Conservation (phyloP, 305 asterid species). For the Petunia hybrid region DNA sequence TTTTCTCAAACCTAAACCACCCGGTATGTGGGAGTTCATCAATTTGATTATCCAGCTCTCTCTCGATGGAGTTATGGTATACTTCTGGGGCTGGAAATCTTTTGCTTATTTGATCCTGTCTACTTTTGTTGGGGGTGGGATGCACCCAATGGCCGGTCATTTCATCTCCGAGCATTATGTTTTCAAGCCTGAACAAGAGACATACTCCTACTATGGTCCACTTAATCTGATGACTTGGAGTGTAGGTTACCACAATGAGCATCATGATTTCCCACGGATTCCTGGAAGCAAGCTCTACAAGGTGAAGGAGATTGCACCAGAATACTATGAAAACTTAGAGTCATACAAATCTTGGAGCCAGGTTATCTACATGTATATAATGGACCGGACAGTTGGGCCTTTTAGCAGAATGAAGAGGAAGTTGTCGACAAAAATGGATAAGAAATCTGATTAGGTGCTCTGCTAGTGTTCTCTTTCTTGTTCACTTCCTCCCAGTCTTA, state of each 20-base stretch:
- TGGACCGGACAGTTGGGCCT: slow-evolving; percentile 79
- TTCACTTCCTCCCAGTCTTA: not conserved
- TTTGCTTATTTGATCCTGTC: slow-evolving; percentile 77
- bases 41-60: slow-evolving; percentile 64
- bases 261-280: slow-evolving; percentile 93
- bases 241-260: slow-evolving; percentile 92
- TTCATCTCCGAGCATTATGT: slow-evolving; percentile 88
- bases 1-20: slow-evolving; percentile 89
- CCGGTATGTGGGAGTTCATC: slow-evolving; percentile 83
- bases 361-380: slow-evolving; percentile 75
- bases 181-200: slow-evolving; percentile 75
- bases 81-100: slow-evolving; percentile 79
- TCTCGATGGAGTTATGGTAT: slow-evolving; percentile 64
- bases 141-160: slow-evolving; percentile 97
- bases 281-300: slow-evolving; percentile 82
- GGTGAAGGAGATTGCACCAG: slow-evolving; percentile 91
- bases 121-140: slow-evolving; percentile 90
- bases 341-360: slow-evolving; percentile 87
- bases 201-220: slow-evolving; percentile 88
- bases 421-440: slow-evolving; percentile 42
- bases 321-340: slow-evolving; percentile 61
- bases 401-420: slow-evolving; percentile 90
- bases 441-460: slow-evolving; percentile 55
- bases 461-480: not conserved
- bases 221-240: slow-evolving; percentile 85